A percentile compares a stretch with the other conserved stretches of the same genome.
Conservation (phyloP, 2,329 filamentous ascomycete genomes). For the Botrytis byssoidea region DNA sequence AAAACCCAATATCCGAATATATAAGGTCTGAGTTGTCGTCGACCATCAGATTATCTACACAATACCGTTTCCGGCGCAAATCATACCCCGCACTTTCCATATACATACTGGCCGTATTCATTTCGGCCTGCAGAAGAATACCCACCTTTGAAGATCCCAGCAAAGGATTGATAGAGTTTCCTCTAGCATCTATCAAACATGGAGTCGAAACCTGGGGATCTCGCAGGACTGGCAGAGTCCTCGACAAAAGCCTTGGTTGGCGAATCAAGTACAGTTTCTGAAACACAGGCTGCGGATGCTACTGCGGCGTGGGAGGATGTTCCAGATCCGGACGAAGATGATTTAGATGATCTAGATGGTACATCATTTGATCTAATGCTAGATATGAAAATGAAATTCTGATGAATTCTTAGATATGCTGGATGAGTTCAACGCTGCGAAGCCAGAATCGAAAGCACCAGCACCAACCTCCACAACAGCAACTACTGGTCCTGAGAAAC, state of each 20-base stretch:
- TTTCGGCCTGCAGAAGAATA: conserved; percentile 12
- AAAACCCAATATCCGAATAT: neutral
- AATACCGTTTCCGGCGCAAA: conserved; percentile 10
- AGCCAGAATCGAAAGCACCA: conserved; percentile 50
- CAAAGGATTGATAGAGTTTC: conserved; percentile 7
- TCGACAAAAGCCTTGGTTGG: conserved; percentile 25
- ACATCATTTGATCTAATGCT: conserved; percentile 30
- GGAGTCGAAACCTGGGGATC: conserved; percentile 32
- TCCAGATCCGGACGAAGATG: conserved; percentile 89
- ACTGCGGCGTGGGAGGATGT: conserved; percentile 50
- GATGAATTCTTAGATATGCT: conserved; percentile 67
- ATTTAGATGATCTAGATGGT: conserved; percentile 90
- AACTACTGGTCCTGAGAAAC: conserved; percentile 32
- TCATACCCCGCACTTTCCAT: conserved; percentile 22
- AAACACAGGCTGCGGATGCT: conserved; percentile 17
- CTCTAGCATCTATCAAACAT: conserved; percentile 22
- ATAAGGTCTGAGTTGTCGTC: neutral
- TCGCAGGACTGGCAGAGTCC: conserved; percentile 25
- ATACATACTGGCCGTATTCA: conserved; percentile 10
- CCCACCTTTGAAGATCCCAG: conserved; percentile 19
- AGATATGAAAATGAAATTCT: neutral
- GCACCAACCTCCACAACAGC: conserved; percentile 29
- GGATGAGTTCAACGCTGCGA: conserved; percentile 77
- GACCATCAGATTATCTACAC: neutral
- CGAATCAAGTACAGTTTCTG: conserved; percentile 23